These are phyloP conservation scores for Pulveroboletus sp. DNA, from an alignment of 768 basidiomycete species.

Conservation along the genomic window DNA sequence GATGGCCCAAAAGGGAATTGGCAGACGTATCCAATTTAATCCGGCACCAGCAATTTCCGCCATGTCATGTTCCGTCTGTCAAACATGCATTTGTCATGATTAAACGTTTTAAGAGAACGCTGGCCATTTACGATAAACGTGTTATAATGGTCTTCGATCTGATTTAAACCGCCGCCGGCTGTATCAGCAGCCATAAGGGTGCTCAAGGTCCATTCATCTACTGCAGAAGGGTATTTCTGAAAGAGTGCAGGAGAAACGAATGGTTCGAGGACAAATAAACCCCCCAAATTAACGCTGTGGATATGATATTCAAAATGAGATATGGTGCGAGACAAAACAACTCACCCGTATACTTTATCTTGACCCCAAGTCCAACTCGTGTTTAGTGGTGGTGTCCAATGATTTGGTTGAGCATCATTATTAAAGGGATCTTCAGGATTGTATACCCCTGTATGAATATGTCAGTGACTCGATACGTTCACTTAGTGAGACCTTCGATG, in stretches of 20 bases:
- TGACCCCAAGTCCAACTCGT: conserved; percentile 66
- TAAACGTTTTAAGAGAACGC: background rate
- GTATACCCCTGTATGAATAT: conserved; percentile 45
- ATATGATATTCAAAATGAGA: conserved; percentile 10
- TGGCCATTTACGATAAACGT: conserved; percentile 70
- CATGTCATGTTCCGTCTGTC: conserved; percentile 83
- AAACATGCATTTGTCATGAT: background rate
- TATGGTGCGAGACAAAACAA: conserved; percentile 5
- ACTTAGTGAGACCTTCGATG: background rate
- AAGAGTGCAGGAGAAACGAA: conserved; percentile 66
- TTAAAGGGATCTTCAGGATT: conserved; percentile 74
- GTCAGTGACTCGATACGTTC: conserved; percentile 1
- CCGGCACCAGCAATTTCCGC: conserved; percentile 87
- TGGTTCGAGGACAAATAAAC: conserved; percentile 74
- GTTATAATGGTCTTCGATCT: conserved; percentile 72
- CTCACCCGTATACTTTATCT: conserved; percentile 60
- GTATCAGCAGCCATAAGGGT: conserved; percentile 61
- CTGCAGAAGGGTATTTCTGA: conserved; percentile 51
- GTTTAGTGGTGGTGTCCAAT: conserved; percentile 78
- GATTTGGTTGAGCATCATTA: conserved; percentile 68
- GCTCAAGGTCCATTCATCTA: conserved; percentile 69
- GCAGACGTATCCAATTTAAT: conserved; percentile 78
- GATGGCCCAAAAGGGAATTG: conserved; percentile 84
- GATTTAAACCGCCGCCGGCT: conserved; percentile 56
- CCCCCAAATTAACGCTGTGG: conserved; percentile 65